phyloP scores from a whole-genome alignment of 805 yeast genomes.

The Cyberlindnera misumaiensis region DNA sequence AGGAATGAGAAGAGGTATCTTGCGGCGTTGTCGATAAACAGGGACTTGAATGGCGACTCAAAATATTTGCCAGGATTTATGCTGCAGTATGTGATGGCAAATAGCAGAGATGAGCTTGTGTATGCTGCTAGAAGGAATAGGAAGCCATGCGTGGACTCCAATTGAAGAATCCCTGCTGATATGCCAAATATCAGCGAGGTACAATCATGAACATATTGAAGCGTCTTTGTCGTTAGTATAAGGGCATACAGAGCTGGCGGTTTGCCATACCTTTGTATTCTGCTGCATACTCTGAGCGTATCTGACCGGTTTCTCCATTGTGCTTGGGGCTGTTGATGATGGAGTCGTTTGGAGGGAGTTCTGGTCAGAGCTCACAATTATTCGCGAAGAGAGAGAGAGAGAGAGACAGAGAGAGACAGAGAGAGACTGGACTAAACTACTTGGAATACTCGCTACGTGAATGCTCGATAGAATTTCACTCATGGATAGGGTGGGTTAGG shows the following conservation, averaged over 20 bases:
- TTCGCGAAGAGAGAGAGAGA: background rate
- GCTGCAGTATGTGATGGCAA: slow-evolving; percentile 4
- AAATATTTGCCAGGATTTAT: slow-evolving; percentile 8
- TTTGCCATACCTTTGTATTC: slow-evolving; percentile 10
- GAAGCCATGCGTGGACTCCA: slow-evolving; percentile 20
- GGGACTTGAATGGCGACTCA: slow-evolving; percentile 10
- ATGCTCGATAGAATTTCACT: too few relatives aligned
- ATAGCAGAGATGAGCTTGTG: slow-evolving; percentile 5
- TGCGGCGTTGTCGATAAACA: slow-evolving; percentile 11
- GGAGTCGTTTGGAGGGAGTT: background rate
- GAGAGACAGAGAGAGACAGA: background rate
- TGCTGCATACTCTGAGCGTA: slow-evolving; percentile 13
- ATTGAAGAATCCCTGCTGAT: slow-evolving; percentile 20
- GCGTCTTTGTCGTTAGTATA: slow-evolving; percentile 4
- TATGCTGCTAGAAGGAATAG: slow-evolving; percentile 10
- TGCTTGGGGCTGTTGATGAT: background rate
- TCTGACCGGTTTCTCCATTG: slow-evolving; percentile 21
- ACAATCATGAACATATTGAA: slow-evolving; percentile 20
- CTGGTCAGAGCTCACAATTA: too few relatives aligned
- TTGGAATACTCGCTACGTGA: too few relatives aligned
- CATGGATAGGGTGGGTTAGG: background rate
- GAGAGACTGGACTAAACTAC: background rate
- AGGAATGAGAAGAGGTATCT: slow-evolving; percentile 18
- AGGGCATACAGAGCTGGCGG: too few relatives aligned
- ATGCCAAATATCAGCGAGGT: slow-evolving; percentile 20